Percentiles rank a stretch among this genome's conserved stretches.
These are phyloP conservation scores for Parathielavia hyrcaniae DNA, from an alignment of 495 filamentous ascomycete genomes.

Conservation along the genomic window DNA sequence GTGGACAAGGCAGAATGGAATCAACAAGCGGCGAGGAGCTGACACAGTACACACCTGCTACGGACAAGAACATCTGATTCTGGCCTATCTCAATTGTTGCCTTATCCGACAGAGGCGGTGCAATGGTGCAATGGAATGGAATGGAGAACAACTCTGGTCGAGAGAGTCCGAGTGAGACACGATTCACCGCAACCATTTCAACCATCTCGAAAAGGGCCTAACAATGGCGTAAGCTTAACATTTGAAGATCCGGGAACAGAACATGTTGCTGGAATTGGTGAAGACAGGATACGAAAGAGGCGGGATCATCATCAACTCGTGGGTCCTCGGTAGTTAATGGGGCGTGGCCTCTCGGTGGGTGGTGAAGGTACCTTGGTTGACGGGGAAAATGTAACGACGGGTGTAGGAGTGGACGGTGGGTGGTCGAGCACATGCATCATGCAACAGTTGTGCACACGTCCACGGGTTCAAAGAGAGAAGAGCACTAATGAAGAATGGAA, in stretches of 20 bases:
- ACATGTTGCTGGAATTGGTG: no score
- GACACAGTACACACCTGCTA: no score
- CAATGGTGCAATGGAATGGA: not conserved
- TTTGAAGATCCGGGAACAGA: not conserved
- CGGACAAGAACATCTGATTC: no score
- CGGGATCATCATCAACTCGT: not conserved
- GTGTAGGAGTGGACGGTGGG: no score
- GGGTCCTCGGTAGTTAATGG: not conserved
- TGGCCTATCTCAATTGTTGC: no score
- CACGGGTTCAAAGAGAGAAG: not conserved
- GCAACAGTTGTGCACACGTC: not conserved
- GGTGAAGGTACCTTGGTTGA: no score
- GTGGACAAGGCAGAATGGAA: conserved; percentile 9
- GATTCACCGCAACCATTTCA: not conserved
- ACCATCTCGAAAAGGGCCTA: no score
- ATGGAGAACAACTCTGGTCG: no score
- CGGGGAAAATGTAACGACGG: not conserved
- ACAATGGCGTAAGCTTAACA: not conserved
- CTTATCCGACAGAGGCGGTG: not conserved
- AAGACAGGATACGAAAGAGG: not conserved
- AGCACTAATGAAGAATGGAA: not conserved
- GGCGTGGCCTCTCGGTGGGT: not conserved
- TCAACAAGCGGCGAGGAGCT: not conserved
- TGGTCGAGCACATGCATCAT: not conserved
- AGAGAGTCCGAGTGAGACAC: not conserved